These are phyloP conservation scores for Coemansia reversa DNA, from an alignment of 192 early-diverging fungal genomes.

Conservation along the genomic window DNA sequence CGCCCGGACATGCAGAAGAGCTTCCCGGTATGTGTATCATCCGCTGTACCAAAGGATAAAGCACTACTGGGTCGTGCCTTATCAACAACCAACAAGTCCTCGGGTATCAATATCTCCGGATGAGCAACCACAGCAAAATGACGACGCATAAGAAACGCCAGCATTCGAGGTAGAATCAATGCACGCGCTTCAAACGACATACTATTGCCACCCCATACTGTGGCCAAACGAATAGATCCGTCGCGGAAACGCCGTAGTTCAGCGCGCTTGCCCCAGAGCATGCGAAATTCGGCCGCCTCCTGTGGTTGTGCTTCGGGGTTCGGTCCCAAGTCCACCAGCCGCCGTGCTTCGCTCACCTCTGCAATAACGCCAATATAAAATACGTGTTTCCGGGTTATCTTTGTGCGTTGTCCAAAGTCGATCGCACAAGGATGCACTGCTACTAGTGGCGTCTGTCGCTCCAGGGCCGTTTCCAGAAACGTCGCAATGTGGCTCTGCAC, in stretches of 20 bases:
- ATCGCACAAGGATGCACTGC: constrained; percentile 54
- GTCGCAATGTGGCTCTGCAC: constrained; percentile 22
- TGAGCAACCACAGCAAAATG: constrained; percentile 62
- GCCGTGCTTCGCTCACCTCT: constrained; percentile 62
- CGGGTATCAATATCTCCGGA: constrained; percentile 22
- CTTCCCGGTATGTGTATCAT: neutral
- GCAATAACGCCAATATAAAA: constrained; percentile 71
- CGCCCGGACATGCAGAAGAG: constrained; percentile 23
- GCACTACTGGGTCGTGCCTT: constrained; percentile 5
- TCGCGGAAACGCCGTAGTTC: constrained; percentile 95
- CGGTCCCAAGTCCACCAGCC: constrained; percentile 88
- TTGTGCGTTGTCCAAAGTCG: constrained; percentile 55
- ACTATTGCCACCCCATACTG: constrained; percentile 71
- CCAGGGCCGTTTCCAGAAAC: constrained; percentile 27
- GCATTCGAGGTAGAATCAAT: constrained; percentile 77
- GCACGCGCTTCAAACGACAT: constrained; percentile 60
- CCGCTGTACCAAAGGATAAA: constrained; percentile 3
- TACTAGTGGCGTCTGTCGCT: constrained; percentile 23
- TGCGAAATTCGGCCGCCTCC: constrained; percentile 65
- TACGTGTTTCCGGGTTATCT: constrained; percentile 47
- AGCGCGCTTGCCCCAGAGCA: constrained; percentile 86
- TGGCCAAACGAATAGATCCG: constrained; percentile 84
- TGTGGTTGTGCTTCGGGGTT: constrained; percentile 67
- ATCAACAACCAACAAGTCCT: constrained; percentile 19
- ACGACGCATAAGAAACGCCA: constrained; percentile 68